Base-by-base conservation (phyloP, 2,329 filamentous ascomycete species). In the Phaeosphaeriaceae sp. region DNA sequence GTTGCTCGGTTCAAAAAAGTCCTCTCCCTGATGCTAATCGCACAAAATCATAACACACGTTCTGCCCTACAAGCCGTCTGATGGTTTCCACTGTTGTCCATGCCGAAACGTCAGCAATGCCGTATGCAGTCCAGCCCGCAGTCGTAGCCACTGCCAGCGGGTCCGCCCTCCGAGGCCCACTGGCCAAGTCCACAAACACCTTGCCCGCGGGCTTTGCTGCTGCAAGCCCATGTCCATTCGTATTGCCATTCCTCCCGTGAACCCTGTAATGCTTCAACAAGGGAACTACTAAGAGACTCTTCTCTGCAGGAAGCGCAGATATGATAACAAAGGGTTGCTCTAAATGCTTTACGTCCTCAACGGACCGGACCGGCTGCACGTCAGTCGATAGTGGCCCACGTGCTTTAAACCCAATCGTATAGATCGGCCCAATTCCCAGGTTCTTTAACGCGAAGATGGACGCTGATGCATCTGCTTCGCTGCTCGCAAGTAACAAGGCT, bases 1-100 rank as follows among this genome's bases (percentile, higher is more conserved):
- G n/a, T n/a, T n/a, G n/a, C n/a, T n/a, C n/a, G n/a, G n/a, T n/a
- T n/a, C n/a, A 80, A 61, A 78, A 82, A 55, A 84, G 63, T 16
- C 79, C 80, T 60, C 82, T 74, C 18, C 83, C 84, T 56, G 81
- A 82, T 32, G 90, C 89, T 67, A 94, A 77, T 40, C 89, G 81
- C 34, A 94, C 90, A 76, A 95, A 95, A 74, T 89, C 92, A 73
- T 91, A 93, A 5, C 88, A 89, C 48, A 94, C 89, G 69, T 94
- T 94, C 75, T 94, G 89, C 8, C 90, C 90, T 9, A 93, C 88
- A 18, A 95, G 79, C 50, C 92, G 72, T 58, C 90, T 80, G 46
- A 94, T 74, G 40, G 87, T 93, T 74, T 94, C 89, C 4, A 93
- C 90, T 2, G 89, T 92, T 17, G 89, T 92, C 76, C 92, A 94